phyloP scores from a whole-genome alignment of 495 filamentous ascomycete species.

The Lasiosphaeria hispida region DNA sequence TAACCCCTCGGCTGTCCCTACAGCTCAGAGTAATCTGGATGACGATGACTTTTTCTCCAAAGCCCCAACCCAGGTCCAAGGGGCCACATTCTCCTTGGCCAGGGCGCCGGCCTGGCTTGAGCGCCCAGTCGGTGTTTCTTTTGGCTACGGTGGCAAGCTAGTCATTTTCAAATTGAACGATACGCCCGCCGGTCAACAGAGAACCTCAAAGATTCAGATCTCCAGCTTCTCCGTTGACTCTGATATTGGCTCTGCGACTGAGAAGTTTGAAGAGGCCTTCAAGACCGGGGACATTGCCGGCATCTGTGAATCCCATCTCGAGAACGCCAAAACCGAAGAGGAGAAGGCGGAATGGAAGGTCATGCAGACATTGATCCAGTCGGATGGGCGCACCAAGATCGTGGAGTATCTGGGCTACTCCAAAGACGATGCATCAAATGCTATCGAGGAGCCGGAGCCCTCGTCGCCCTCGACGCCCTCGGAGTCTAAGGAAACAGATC shows the following conservation, averaged over 20 bases:
- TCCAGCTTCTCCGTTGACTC: slow-evolving; percentile 86
- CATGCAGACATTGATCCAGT: slow-evolving; percentile 80
- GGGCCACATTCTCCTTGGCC: slow-evolving; percentile 77
- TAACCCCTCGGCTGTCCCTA: slow-evolving; percentile 59
- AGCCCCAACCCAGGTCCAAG: slow-evolving; percentile 86
- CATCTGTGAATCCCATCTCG: slow-evolving; percentile 78
- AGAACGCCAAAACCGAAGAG: slow-evolving; percentile 72
- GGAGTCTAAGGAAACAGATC: slow-evolving; percentile 34
- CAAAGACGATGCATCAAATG: slow-evolving; percentile 55
- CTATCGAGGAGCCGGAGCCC: slow-evolving; percentile 27
- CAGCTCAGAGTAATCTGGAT: slow-evolving; percentile 59
- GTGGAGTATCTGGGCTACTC: slow-evolving; percentile 85
- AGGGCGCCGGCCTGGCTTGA: slow-evolving; percentile 91
- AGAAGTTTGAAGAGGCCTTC: slow-evolving; percentile 81
- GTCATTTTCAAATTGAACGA: slow-evolving; percentile 66
- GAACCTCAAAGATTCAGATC: slow-evolving; percentile 77
- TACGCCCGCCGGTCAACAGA: slow-evolving; percentile 54
- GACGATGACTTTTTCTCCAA: slow-evolving; percentile 97
- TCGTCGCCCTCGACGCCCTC: slow-evolving; percentile 23
- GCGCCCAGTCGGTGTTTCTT: slow-evolving; percentile 79
- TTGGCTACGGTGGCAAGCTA: slow-evolving; percentile 94
- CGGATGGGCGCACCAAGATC: slow-evolving; percentile 75
- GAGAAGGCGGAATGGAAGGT: slow-evolving; percentile 96
- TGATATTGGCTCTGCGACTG: slow-evolving; percentile 75
- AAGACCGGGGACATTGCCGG: slow-evolving; percentile 70